Conservation (phyloP, 2,329 filamentous ascomycete genomes). For the Cladorrhinum sp. region DNA sequence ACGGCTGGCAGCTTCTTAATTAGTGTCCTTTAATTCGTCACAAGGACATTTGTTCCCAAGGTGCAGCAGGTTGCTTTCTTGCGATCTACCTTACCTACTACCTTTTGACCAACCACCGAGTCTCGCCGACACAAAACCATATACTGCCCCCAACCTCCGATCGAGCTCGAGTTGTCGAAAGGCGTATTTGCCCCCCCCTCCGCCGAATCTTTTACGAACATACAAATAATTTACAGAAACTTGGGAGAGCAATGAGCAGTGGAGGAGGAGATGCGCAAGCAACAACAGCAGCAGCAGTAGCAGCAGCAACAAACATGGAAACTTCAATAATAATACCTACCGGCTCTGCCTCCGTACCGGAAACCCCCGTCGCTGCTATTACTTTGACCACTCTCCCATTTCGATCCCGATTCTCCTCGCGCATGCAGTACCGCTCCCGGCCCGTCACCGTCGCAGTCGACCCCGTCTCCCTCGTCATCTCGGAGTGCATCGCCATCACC, state of each 20-base stretch:
- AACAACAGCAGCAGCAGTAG: slow-evolving; percentile 10
- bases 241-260: neutral
- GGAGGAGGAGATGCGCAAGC: slow-evolving; percentile 16
- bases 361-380: slow-evolving; percentile 25
- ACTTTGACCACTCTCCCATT: neutral
- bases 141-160: too few relatives aligned
- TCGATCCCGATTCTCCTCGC: slow-evolving; percentile 32
- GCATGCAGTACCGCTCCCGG: slow-evolving; percentile 59
- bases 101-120: neutral
- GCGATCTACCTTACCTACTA: neutral
- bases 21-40: neutral
- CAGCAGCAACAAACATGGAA: slow-evolving; percentile 26
- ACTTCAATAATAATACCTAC: slow-evolving; percentile 2
- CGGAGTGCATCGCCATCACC: slow-evolving; percentile 97
- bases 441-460: slow-evolving; percentile 80
- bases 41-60: neutral
- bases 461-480: slow-evolving; percentile 88
- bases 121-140: too few relatives aligned
- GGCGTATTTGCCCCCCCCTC: neutral
- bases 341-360: slow-evolving; percentile 24
- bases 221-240: neutral
- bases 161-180: neutral
- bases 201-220: neutral
- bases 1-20: neutral
- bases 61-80: too few relatives aligned